These are phyloP conservation scores for Sphagnum contortum DNA, from an alignment of 225 moss, liverwort and hornwort species.

Conservation along the genomic window DNA sequence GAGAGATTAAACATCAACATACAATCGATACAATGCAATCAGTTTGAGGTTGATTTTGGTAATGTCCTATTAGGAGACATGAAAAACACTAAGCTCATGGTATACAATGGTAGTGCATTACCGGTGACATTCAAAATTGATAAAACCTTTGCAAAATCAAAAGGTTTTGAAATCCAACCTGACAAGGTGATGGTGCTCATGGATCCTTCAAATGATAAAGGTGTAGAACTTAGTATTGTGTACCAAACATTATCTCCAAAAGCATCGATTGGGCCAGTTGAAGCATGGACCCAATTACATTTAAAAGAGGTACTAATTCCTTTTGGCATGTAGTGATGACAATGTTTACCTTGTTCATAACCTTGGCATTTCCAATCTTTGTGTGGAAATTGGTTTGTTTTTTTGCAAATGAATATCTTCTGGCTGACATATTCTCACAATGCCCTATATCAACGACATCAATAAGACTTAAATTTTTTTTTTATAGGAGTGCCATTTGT, in stretches of 20 bases:
- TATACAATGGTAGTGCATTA: slow-evolving; percentile 53
- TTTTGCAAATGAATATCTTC: no score
- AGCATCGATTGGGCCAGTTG: slow-evolving; percentile 52
- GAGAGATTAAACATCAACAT: slow-evolving; percentile 39
- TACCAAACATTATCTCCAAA: slow-evolving; percentile 58
- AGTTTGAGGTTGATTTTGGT: slow-evolving; percentile 61
- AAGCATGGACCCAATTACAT: slow-evolving; percentile 68
- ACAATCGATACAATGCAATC: slow-evolving; percentile 58
- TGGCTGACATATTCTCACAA: no score
- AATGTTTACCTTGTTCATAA: no score
- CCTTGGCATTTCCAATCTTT: no score
- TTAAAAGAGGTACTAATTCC: slow-evolving; percentile 52
- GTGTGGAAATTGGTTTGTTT: no score
- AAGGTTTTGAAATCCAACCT: slow-evolving; percentile 73
- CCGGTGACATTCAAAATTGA: slow-evolving; percentile 67
- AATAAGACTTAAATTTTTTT: no score
- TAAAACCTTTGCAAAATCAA: slow-evolving; percentile 64
- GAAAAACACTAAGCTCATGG: slow-evolving; percentile 36
- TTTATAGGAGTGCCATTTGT: no score
- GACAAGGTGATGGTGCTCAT: slow-evolving; percentile 48
- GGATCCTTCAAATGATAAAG: slow-evolving; percentile 31
- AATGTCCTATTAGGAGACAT: slow-evolving; percentile 57
- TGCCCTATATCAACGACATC: no score
- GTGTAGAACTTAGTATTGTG: slow-evolving; percentile 32
- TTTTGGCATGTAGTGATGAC: no score